phyloP scores from a whole-genome alignment of 75 land plant genomes.

The Selaginella tamariscina region DNA sequence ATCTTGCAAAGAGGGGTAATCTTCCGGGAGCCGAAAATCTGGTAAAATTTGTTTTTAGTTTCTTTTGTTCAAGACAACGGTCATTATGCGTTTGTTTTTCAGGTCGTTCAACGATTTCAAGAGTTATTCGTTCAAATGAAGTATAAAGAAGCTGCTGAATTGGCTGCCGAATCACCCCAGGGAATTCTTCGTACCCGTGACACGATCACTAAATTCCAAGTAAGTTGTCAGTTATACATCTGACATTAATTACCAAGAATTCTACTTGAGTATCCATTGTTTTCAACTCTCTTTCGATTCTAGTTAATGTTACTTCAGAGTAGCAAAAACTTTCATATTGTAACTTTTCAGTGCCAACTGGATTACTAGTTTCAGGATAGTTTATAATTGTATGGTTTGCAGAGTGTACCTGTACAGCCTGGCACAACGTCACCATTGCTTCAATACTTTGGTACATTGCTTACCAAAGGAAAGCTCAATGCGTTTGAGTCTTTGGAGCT shows the following conservation, averaged over 20 bases:
- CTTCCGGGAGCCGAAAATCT: slow-evolving; percentile 95
- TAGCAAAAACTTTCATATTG: no score
- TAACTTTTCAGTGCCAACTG: no score
- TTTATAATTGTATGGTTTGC: neutral
- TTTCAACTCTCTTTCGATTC: no score
- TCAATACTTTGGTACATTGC: slow-evolving; percentile 4
- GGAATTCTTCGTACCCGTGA: slow-evolving; percentile 11
- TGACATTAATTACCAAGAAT: neutral
- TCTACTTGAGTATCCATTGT: neutral
- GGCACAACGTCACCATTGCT: neutral
- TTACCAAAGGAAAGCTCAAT: neutral
- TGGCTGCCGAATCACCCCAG: slow-evolving; percentile 7
- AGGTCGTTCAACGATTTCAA: slow-evolving; percentile 3
- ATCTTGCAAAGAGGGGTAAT: slow-evolving; percentile 93
- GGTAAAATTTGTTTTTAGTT: slow-evolving; percentile 29
- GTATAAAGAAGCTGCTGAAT: slow-evolving; percentile 3
- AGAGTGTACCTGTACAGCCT: neutral
- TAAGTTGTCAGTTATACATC: neutral
- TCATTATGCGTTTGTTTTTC: neutral
- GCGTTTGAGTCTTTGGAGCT: slow-evolving; percentile 8
- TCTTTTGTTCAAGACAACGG: no score
- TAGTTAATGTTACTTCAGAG: no score
- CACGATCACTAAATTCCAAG: neutral
- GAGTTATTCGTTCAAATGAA: neutral
- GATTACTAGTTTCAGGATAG: no score